A percentile compares a stretch with the other conserved stretches of the same genome.
phyloP scores from a whole-genome alignment of 768 basidiomycete species.

The Serendipita sp. region DNA sequence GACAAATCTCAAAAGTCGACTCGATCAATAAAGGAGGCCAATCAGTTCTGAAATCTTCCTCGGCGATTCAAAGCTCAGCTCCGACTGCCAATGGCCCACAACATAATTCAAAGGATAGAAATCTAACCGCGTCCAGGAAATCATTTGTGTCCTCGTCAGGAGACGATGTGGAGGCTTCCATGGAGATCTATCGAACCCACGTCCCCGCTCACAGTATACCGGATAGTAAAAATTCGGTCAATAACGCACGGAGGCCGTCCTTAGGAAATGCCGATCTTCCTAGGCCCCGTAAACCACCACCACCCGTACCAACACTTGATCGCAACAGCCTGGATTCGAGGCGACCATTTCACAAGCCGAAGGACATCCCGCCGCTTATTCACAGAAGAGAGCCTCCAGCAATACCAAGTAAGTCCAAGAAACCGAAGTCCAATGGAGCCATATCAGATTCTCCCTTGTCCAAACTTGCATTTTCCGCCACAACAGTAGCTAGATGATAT shows the following conservation, averaged over 20 bases:
- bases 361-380: background rate
- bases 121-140: background rate
- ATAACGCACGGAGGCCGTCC: background rate
- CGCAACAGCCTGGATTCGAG: background rate
- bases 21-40: background rate
- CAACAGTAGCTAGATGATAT: background rate
- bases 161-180: background rate
- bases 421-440: background rate
- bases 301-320: background rate
- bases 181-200: background rate
- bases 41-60: background rate
- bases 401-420: background rate
- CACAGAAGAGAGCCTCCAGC: conserved; percentile 1
- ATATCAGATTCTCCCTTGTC: background rate
- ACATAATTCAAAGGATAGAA: background rate
- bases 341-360: background rate
- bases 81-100: too few species aligned
- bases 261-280: background rate
- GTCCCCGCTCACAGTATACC: background rate
- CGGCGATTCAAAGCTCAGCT: background rate
- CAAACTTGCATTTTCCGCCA: background rate
- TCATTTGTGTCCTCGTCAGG: background rate
- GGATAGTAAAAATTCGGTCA: background rate
- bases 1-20: background rate
- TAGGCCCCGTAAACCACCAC: background rate